phyloP scores from a whole-genome alignment of 148 eudicot genomes.

The Fallopia convolvulus region DNA sequence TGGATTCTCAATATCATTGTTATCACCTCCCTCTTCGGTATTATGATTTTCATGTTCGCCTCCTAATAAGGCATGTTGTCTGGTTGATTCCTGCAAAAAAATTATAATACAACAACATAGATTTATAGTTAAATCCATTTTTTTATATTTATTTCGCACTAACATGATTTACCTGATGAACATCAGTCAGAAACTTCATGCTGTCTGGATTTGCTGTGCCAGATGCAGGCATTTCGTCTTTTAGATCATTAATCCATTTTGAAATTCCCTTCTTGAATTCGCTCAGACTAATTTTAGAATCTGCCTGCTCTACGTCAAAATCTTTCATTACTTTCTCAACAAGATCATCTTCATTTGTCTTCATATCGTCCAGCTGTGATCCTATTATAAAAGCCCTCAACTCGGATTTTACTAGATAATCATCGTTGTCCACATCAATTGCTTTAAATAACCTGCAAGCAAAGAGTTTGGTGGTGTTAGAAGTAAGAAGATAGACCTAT shows the following conservation, averaged over 20 bases:
- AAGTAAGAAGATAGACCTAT: neutral
- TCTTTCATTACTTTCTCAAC: constrained; percentile 52
- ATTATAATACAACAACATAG: no score
- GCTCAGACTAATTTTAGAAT: constrained; percentile 27
- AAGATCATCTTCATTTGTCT: constrained; percentile 42
- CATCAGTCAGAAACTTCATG: constrained; percentile 30
- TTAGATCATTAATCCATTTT: constrained; percentile 43
- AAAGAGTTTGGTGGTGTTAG: constrained; percentile 26
- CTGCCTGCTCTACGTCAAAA: constrained; percentile 63
- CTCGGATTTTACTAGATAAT: constrained; percentile 46
- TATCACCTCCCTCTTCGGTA: constrained; percentile 43
- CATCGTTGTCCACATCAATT: constrained; percentile 41
- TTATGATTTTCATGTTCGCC: constrained; percentile 34
- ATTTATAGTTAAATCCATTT: constrained; percentile 29
- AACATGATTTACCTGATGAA: constrained; percentile 22
- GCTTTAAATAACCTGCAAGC: constrained; percentile 46
- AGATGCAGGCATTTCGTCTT: constrained; percentile 25
- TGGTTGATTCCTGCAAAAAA: constrained; percentile 49
- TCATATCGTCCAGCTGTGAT: constrained; percentile 45
- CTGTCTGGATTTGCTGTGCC: constrained; percentile 19
- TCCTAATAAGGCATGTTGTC: constrained; percentile 55
- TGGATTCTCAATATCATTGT: constrained; percentile 31
- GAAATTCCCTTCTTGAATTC: constrained; percentile 58
- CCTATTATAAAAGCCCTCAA: constrained; percentile 63
- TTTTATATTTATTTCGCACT: neutral